These are phyloP conservation scores for Neurospora sp. DNA, from an alignment of 495 filamentous ascomycete genomes.

Conservation along the genomic window DNA sequence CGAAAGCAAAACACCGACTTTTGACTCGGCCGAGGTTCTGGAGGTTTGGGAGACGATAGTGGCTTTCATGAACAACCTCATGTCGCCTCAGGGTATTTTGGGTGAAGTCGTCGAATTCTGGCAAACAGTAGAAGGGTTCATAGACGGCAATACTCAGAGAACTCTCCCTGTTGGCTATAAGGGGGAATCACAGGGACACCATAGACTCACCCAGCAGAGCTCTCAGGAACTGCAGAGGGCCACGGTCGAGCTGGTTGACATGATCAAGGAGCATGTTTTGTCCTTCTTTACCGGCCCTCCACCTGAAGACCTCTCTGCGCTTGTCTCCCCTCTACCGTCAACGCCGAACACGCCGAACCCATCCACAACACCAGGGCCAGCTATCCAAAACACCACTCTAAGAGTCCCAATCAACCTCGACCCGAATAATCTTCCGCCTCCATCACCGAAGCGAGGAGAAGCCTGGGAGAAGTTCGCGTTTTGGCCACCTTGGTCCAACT, in stretches of 20 bases:
- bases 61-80: constrained; percentile 59
- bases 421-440: constrained; percentile 63
- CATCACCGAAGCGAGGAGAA: constrained; percentile 64
- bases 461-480: constrained; percentile 92
- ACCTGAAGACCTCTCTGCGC: constrained; percentile 74
- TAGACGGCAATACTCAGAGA: constrained; percentile 74
- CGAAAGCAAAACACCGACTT: constrained; percentile 40
- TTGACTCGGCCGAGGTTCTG: constrained; percentile 68
- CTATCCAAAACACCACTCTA: constrained; percentile 19
- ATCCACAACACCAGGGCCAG: constrained; percentile 26
- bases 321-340: constrained; percentile 67
- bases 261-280: constrained; percentile 68
- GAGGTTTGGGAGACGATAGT: constrained; percentile 85
- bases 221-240: constrained; percentile 66
- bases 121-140: constrained; percentile 85
- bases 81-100: constrained; percentile 64
- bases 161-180: constrained; percentile 75
- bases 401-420: constrained; percentile 70
- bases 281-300: constrained; percentile 84
- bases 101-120: constrained; percentile 89
- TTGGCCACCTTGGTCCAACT: constrained; percentile 89
- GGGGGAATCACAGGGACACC: constrained; percentile 72
- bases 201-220: constrained; percentile 64
- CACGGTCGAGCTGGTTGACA: constrained; percentile 64
- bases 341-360: constrained; percentile 60